Conservation (phyloP, 495 filamentous ascomycete species). For the Hypoxylon lenormandii region DNA sequence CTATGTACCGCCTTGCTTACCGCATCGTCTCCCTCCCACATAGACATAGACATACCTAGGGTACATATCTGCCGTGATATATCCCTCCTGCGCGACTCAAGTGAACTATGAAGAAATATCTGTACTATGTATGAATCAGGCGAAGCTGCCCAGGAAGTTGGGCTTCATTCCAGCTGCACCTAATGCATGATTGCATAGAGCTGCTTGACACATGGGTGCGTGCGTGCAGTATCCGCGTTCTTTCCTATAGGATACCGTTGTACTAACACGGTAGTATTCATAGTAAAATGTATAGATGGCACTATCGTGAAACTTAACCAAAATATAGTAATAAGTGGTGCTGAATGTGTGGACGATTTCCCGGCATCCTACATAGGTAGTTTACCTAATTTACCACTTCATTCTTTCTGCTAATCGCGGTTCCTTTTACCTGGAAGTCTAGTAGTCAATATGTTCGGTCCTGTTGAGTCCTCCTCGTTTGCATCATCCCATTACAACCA, state of each 20-base stretch:
- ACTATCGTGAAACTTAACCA: constrained; percentile 27
- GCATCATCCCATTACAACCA: constrained; percentile 8
- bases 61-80: constrained; percentile 27
- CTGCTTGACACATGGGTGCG: constrained; percentile 33
- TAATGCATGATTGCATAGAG: constrained; percentile 48
- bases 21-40: constrained; percentile 6
- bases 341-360: constrained; percentile 18
- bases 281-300: constrained; percentile 12
- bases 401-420: constrained; percentile 5
- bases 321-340: constrained; percentile 17
- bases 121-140: constrained; percentile 43
- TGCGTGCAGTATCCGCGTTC: constrained; percentile 36
- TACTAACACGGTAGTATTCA: constrained; percentile 5
- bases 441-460: not conserved
- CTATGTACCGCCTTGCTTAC: not conserved
- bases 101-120: constrained; percentile 18
- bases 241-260: constrained; percentile 43
- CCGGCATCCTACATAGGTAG: constrained; percentile 8
- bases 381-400: constrained; percentile 3
- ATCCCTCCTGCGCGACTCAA: constrained; percentile 39
- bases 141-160: constrained; percentile 47
- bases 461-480: constrained; percentile 19
- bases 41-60: constrained; percentile 3
- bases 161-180: constrained; percentile 45
- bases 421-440: constrained; percentile 2